A percentile compares a stretch with the other conserved stretches of the same genome.
phyloP scores from a whole-genome alignment of 495 filamentous ascomycete species.

The Xylaria scruposa region DNA sequence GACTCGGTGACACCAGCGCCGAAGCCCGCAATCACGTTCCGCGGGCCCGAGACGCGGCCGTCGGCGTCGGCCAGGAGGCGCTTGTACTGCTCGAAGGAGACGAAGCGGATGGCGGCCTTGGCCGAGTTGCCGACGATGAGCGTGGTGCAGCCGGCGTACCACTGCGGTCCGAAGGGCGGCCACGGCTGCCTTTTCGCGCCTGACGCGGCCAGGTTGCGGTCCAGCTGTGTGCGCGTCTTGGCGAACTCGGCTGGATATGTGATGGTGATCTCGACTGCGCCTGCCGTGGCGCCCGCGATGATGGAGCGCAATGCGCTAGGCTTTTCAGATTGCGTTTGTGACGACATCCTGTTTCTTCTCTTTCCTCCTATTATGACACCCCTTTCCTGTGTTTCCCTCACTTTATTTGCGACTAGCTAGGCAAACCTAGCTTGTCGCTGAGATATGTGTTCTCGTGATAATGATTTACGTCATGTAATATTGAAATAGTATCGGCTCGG shows the following conservation, averaged over 20 bases:
- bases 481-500: background rate
- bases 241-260: conserved; percentile 99
- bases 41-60: conserved; percentile 88
- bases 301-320: conserved; percentile 85
- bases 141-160: conserved; percentile 98
- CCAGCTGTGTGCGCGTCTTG: conserved; percentile 94
- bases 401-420: background rate
- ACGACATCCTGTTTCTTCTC: background rate
- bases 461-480: background rate
- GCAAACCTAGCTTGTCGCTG: background rate
- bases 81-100: conserved; percentile 95
- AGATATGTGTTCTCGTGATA: background rate
- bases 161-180: conserved; percentile 91
- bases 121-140: conserved; percentile 95
- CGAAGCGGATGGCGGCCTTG: conserved; percentile 95
- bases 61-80: conserved; percentile 78
- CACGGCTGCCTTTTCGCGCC: conserved; percentile 93
- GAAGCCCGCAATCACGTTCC: conserved; percentile 92
- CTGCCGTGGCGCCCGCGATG: conserved; percentile 86
- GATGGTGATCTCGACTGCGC: conserved; percentile 95
- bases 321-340: conserved; percentile 50
- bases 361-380: background rate
- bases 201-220: conserved; percentile 77
- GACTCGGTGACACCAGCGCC: conserved; percentile 95
- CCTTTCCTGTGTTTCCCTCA: background rate